These are phyloP conservation scores for Aspergillus ruber DNA, from an alignment of 2,329 filamentous ascomycete species.

Conservation along the genomic window DNA sequence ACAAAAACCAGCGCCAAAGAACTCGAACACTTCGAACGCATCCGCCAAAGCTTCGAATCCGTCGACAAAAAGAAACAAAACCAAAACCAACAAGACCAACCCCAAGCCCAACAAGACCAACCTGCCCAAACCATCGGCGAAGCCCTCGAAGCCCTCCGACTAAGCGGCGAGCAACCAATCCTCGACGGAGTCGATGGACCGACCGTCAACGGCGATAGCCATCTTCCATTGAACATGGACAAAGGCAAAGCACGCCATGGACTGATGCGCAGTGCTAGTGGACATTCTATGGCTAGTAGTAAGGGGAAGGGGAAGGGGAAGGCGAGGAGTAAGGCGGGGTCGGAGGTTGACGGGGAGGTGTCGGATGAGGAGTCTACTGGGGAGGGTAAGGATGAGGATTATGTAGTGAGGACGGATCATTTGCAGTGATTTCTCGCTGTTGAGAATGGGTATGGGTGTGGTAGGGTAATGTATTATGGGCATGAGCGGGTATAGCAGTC, in stretches of 20 bases:
- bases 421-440: conserved; percentile 9
- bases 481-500: background rate
- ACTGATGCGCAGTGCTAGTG: conserved; percentile 23
- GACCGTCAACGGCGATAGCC: conserved; percentile 21
- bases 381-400: conserved; percentile 30
- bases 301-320: conserved; percentile 23
- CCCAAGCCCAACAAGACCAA: conserved; percentile 18
- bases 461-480: conserved; percentile 2
- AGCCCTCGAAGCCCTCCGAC: conserved; percentile 29
- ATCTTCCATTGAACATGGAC: conserved; percentile 9
- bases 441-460: background rate
- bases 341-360: conserved; percentile 19
- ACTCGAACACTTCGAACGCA: conserved; percentile 80
- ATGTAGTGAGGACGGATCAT: conserved; percentile 35
- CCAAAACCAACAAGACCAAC: background rate
- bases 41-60: conserved; percentile 74
- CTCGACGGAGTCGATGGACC: conserved; percentile 16
- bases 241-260: conserved; percentile 29
- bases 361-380: conserved; percentile 17
- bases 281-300: conserved; percentile 21
- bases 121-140: conserved; percentile 32
- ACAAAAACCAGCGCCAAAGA: conserved; percentile 65
- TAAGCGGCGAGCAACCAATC: conserved; percentile 12
- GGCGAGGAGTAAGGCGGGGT: conserved; percentile 5
- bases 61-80: conserved; percentile 38